Percentiles rank a stretch among this genome's conserved stretches.
These are phyloP conservation scores for Didymellaceae sp. DNA, from an alignment of 2,329 filamentous ascomycete species.

Conservation along the genomic window DNA sequence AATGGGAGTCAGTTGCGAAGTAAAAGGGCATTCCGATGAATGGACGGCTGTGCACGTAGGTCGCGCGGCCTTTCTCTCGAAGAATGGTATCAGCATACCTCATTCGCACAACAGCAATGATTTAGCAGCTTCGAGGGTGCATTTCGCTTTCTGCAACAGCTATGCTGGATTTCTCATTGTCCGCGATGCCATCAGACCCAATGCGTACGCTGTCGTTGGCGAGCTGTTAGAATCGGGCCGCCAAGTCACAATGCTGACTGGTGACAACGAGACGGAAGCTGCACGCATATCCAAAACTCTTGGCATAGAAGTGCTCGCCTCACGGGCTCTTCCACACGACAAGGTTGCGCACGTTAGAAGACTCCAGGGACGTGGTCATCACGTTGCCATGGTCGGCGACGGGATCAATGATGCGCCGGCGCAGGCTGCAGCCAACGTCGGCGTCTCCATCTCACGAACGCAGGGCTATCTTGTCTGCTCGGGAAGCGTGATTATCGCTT, in stretches of 20 bases:
- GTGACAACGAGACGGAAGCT: slow-evolving; percentile 13
- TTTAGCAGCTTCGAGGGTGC: background rate
- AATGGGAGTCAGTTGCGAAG: slow-evolving; percentile 9
- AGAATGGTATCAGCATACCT: background rate
- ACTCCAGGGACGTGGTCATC: slow-evolving; percentile 6
- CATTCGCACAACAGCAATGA: background rate
- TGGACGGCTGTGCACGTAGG: slow-evolving; percentile 6
- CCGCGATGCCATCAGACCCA: background rate
- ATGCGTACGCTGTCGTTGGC: background rate
- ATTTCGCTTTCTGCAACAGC: slow-evolving; percentile 1
- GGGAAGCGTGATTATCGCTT: slow-evolving; percentile 12
- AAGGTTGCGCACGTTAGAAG: slow-evolving; percentile 9
- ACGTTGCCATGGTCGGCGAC: slow-evolving; percentile 16
- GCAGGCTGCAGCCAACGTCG: slow-evolving; percentile 12
- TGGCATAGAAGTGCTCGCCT: slow-evolving; percentile 5
- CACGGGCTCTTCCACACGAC: slow-evolving; percentile 11
- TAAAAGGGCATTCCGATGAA: slow-evolving; percentile 1
- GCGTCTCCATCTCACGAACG: slow-evolving; percentile 11
- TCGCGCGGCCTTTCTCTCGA: background rate
- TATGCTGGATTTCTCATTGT: slow-evolving; percentile 1
- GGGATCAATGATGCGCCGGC: slow-evolving; percentile 13
- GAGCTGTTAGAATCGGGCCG: background rate
- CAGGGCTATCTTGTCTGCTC: slow-evolving; percentile 12
- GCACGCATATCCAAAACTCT: slow-evolving; percentile 8
- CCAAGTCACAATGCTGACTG: slow-evolving; percentile 9